Base-by-base conservation (phyloP, 441 rosid genomes). In the Capsella rubella region DNA sequence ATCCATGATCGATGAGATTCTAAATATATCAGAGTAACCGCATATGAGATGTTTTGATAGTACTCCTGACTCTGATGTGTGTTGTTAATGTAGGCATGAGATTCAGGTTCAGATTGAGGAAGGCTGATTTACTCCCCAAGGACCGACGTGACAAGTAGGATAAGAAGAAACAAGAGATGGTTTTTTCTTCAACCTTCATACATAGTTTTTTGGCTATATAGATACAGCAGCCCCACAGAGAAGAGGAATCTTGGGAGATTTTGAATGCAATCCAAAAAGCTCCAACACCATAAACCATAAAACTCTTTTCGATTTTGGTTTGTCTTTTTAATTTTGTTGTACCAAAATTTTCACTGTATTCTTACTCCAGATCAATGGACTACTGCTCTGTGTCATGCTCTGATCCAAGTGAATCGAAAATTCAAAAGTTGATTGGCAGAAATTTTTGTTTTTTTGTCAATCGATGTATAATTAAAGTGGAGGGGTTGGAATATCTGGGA, bases 111-210 rank as follows among this genome's bases (percentile, higher is more conserved):
- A 82, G 97, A 86, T 84, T 90, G 74, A 83, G 91, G 80, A 86
- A 92, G 77, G 81, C 42, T 68, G 99, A 93, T 78, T 69, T 82
- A 53, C 98, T 92, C 39, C 99, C 97, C 0, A 95, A 82, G 81
- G 97, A 93, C 79, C 46, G 85, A 67, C 96, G 83, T n/a, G 92
- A 91, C 59, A 90, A 87, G 83, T 95, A 79, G 84, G 63, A 69
- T 37, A 67, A 39, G 59, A 42, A 59, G 25, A 21, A 43, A 55
- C 49, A 39, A 64, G 75, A 65, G 56, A 71, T 70, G 55, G 72
- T 16, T 49, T 54, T 61, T 53, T 18, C 42, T 39, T 39, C 42
- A 39, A 39, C 42, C 21, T n/a, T 27, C 57, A 70, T 69, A 69
- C 54, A 56, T 47, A 64, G 67, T 43, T 71, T 67, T 21, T 77